Evolutionary conservation across 768 basidiomycete genomes (phyloP), one percentile per base, ranked within the genome.

Genomic region (Scleroderma bovista): DNA sequence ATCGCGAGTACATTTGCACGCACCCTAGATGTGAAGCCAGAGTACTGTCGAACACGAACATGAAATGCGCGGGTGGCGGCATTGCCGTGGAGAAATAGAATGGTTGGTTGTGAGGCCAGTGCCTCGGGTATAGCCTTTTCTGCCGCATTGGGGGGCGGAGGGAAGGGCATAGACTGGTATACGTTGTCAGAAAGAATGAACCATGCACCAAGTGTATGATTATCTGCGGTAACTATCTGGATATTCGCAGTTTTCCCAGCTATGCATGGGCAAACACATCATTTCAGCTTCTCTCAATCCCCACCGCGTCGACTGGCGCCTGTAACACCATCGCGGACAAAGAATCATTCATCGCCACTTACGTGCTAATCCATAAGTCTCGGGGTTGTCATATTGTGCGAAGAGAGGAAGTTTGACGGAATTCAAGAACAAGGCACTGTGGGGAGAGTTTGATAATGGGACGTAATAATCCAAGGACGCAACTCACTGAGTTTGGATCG

Each of bases 41-140:
- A 68, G 61, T 91, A 91, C 34, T 83, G 75, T 16, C 74, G 75
- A n/a, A 93, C 72, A 11, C 94, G 86, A 37, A 74, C 76, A 1
- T 69, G 54, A 6, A 79, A 73, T 0, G 88, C 88, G 15, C 94
- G 80, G 0, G 88, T 92, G 0, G 75, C 93, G 1, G 84, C 86
- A 54, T 95, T 95, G 10, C 95, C 95, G 55, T 97, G 95, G 38
- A 94, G 74, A 69, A 88, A 95, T n/a, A 97, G 72, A n/a, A 95
- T 71, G 0, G 87, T 93, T 0, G 91, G 91, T 23, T 75, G 67
- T 1, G 69, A 55, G 12, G 69, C 66, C 16, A 93, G 66, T 1
- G 89, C 85, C 17, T 69, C 55, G 15, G 73, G 61, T 32, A 91
- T 70, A 38, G 75, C 73, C 3, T 69, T 59, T 15, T 73, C 64